Base-by-base conservation (phyloP, 805 yeast genomes). In the Metschnikowia kofuensis region DNA sequence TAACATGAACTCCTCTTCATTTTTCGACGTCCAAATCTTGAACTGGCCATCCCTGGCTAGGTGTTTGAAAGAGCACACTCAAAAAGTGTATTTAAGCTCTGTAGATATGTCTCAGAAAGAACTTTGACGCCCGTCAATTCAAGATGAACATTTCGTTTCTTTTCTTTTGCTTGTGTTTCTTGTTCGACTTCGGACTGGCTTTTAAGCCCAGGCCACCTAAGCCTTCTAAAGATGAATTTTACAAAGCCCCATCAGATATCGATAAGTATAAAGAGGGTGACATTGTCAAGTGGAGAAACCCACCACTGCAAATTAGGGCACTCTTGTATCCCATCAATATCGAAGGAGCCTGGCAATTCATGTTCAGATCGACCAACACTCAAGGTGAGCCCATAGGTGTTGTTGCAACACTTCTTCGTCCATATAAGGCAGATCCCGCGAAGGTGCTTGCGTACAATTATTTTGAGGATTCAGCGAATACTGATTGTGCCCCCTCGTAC, bases 401-500 rank as follows among this genome's bases (percentile, higher is more conserved):
- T 29, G 59, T 58, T 15, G 57, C 62, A 7, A 61, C 64, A 6
- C 34, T 61, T 2, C 45, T 59, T 10, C 50, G 56, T 35, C 66
- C 66, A 4, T 51, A 54, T 45, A 53, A 58, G 31, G 60, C 65
- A 7, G 62, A 59, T 44, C 55, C 63, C 8, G 38, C 46, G 29
- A 61, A 60, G 51, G 27, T 61, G 8, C 40, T 61, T 32, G 55
- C 62, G 15, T 60, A 53, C 42, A 63, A 61, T 38, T 47, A 49
- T 41, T 57, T 55, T 13, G 51, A 54, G 38, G 66, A 61, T 51
- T 59, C 65, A 1, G 50, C 58, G 5, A 21, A 42, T 7, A n/a
- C 42, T 12, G 51, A 57, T 36, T 62, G 64, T 48, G 48, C 64
- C 10, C 59, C 61, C 9, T 61, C 65, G 2, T 59, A 56, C 43